Conservation (phyloP, 768 basidiomycete genomes). For the Tulasnella sp. region DNA sequence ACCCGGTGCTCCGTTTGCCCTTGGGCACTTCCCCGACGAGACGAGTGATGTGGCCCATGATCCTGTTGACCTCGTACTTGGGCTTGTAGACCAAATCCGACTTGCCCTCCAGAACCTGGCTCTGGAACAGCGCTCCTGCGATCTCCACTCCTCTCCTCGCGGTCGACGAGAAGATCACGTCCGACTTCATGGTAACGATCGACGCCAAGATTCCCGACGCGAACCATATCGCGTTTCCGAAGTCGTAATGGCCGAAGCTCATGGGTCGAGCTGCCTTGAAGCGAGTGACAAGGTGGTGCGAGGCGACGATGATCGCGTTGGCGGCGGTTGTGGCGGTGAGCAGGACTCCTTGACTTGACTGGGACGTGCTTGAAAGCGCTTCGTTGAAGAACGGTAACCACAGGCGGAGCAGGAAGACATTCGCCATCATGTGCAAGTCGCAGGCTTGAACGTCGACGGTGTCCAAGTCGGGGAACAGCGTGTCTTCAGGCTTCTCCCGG, state of each 20-base stretch:
- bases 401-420: conserved; percentile 63
- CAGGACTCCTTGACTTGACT: conserved; percentile 9
- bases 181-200: conserved; percentile 59
- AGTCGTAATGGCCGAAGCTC: conserved; percentile 55
- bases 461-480: conserved; percentile 41
- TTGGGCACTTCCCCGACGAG: background rate
- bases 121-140: conserved; percentile 43
- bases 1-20: background rate
- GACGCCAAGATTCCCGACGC: conserved; percentile 70
- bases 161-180: conserved; percentile 52
- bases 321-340: conserved; percentile 66
- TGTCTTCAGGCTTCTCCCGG: conserved; percentile 41
- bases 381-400: conserved; percentile 67
- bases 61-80: conserved; percentile 15
- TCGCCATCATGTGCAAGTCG: conserved; percentile 63
- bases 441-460: conserved; percentile 55
- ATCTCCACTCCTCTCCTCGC: conserved; percentile 54
- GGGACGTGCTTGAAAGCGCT: conserved; percentile 30
- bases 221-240: conserved; percentile 67
- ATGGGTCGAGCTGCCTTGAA: conserved; percentile 49
- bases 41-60: conserved; percentile 14
- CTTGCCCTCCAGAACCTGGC: conserved; percentile 10
- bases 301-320: conserved; percentile 55
- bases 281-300: conserved; percentile 41
- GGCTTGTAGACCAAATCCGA: background rate